Evolutionary conservation across 1,284 basidiomycete genomes (phyloP).

Genomic region (Cerioporus squamosus): DNA sequence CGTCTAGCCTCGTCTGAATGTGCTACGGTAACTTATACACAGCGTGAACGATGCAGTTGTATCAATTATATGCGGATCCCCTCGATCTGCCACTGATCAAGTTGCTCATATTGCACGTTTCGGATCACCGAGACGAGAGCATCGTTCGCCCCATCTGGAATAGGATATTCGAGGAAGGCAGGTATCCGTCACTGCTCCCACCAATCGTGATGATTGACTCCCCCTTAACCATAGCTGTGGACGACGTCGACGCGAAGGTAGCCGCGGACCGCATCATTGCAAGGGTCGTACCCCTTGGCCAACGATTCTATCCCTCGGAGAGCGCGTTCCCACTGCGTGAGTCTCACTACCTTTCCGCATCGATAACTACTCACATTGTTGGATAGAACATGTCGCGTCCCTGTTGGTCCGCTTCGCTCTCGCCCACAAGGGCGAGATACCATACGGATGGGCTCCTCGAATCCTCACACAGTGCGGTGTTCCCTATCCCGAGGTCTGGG

Average conservation of each 20-base stretch:
- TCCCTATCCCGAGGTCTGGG: slow-evolving; percentile 80
- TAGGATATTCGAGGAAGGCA: slow-evolving; percentile 81
- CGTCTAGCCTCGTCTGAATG: slow-evolving; percentile 22
- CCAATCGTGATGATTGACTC: not conserved
- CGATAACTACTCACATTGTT: not conserved
- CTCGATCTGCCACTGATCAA: slow-evolving; percentile 87
- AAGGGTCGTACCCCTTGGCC: slow-evolving; percentile 73
- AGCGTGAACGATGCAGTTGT: slow-evolving; percentile 62
- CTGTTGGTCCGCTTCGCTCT: slow-evolving; percentile 74
- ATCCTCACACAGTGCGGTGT: slow-evolving; percentile 80
- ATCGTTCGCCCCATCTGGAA: slow-evolving; percentile 89
- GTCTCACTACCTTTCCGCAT: slow-evolving; percentile 28
- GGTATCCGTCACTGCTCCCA: slow-evolving; percentile 28
- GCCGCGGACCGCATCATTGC: slow-evolving; percentile 67
- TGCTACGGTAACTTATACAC: not conserved
- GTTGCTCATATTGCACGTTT: slow-evolving; percentile 91
- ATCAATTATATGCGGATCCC: slow-evolving; percentile 87
- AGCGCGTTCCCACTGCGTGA: slow-evolving; percentile 86
- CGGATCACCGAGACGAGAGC: slow-evolving; percentile 88
- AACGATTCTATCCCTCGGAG: slow-evolving; percentile 90
- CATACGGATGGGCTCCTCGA: slow-evolving; percentile 80
- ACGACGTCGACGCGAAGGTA: slow-evolving; percentile 51
- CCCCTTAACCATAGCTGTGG: slow-evolving; percentile 43
- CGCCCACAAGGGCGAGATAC: slow-evolving; percentile 59
- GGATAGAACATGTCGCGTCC: slow-evolving; percentile 67